Conservation (phyloP, 2,329 filamentous ascomycete species). For the Aspergillus pseudoglaucus region DNA sequence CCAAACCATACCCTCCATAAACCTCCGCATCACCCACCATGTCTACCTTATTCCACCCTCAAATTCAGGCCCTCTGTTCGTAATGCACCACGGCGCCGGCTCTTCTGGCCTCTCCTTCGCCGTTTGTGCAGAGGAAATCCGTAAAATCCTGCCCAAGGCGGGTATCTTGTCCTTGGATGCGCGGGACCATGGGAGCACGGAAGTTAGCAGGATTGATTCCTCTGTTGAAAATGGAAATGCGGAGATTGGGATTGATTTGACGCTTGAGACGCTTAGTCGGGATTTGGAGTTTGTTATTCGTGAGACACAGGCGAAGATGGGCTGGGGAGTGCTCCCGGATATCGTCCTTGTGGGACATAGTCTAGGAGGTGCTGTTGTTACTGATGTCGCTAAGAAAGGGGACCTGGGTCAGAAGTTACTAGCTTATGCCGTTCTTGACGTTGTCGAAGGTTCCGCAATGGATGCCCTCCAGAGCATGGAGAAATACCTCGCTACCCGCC, state of each 20-base stretch:
- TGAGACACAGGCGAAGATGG: slow-evolving; percentile 61
- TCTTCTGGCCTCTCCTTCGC: slow-evolving; percentile 92
- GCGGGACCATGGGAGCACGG: slow-evolving; percentile 73
- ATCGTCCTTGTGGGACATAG: slow-evolving; percentile 85
- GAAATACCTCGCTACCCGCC: slow-evolving; percentile 76
- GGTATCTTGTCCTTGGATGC: slow-evolving; percentile 83
- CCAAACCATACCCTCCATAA: slow-evolving; percentile 27
- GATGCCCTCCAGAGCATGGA: slow-evolving; percentile 94
- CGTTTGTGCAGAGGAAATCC: slow-evolving; percentile 68
- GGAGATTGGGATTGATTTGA: slow-evolving; percentile 54
- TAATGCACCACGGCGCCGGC: slow-evolving; percentile 91
- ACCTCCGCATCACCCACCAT: slow-evolving; percentile 59
- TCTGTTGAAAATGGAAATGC: slow-evolving; percentile 10
- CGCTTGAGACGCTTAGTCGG: slow-evolving; percentile 62
- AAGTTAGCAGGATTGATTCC: slow-evolving; percentile 23
- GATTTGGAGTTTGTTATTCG: slow-evolving; percentile 67
- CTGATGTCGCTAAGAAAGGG: slow-evolving; percentile 66
- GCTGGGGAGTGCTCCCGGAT: slow-evolving; percentile 67
- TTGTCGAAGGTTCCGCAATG: slow-evolving; percentile 89
- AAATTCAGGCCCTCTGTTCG: slow-evolving; percentile 71
- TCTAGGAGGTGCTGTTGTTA: slow-evolving; percentile 84
- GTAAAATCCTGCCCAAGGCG: slow-evolving; percentile 67
- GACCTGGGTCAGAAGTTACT: slow-evolving; percentile 63
- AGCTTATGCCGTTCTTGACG: slow-evolving; percentile 85
- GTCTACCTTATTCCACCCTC: slow-evolving; percentile 77